Base-by-base conservation (phyloP, 73 alveolate genomes). In the Blepharisma stoltei region DNA sequence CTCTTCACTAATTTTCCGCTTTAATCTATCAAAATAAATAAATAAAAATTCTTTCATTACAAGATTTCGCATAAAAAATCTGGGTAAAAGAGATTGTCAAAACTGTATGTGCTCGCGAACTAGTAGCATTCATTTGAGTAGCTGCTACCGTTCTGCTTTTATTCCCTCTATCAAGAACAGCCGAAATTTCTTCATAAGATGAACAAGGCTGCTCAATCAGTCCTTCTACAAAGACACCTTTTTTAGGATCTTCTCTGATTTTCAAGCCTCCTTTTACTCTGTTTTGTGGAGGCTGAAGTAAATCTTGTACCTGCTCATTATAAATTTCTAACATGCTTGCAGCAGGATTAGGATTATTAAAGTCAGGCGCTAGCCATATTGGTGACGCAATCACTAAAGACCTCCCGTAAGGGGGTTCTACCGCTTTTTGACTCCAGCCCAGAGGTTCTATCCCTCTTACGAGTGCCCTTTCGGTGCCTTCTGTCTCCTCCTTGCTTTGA, bases 321-420 rank as follows among this genome's bases (percentile, higher is more conserved):
- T 89, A 89, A 60, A 89, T 89, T 77, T 89, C 96, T 23, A 86
- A 60, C 95, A 88, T 88, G n/a, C n/a, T n/a, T n/a, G n/a, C n/a
- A n/a, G n/a, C n/a, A 14, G n/a, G n/a, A n/a, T n/a, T n/a, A n/a
- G n/a, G n/a, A n/a, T n/a, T n/a, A n/a, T n/a, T n/a, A n/a, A n/a
- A n/a, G n/a, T n/a, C n/a, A n/a, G n/a, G n/a, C n/a, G n/a, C n/a
- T n/a, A n/a, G n/a, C n/a, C n/a, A n/a, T n/a, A n/a, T n/a, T n/a
- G n/a, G n/a, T n/a, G n/a, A n/a, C n/a, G n/a, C n/a, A n/a, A n/a
- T n/a, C n/a, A n/a, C n/a, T n/a, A n/a, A n/a, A n/a, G n/a, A n/a
- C n/a, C n/a, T n/a, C n/a, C n/a, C n/a, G n/a, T n/a, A n/a, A n/a
- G n/a, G n/a, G n/a, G n/a, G n/a, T n/a, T n/a, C n/a, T n/a, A n/a